Base-by-base conservation (phyloP, 1,284 basidiomycete species). In the Peniophora sp. region DNA sequence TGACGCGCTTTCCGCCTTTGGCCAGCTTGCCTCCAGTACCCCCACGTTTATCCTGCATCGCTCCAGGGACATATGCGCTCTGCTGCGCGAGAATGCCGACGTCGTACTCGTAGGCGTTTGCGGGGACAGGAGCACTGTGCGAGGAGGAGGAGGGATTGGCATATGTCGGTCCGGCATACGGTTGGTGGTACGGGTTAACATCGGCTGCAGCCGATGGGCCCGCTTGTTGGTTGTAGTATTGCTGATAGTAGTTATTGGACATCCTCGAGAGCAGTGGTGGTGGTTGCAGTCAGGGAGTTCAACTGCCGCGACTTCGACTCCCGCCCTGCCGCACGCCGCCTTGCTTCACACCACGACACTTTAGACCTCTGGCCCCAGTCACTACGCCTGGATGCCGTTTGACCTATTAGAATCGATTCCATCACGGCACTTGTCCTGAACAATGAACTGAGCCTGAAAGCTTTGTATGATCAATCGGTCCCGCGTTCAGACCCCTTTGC, bases 1-100 rank as follows among this genome's bases (percentile, higher is more conserved):
- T 99, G 47, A 85, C 87, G 46, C 97, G 76, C 69, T 95, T 97
- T 46, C 94, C 92, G 50, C 92, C 92, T 65, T 92, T 92, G 1
- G 87, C 86, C 47, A 88, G 71, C 64, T 89, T 91, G 2, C 88
- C 88, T 50, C 89, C 88, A 3, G 88, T 78, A 22, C 88, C 88
- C 32, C 88, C 88, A 46, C 85, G 80, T 63, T 90, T 91, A 60
- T 90, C 88, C 47, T 88, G 85, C 79, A 87, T 87, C 15, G 89
- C 88, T 18, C 89, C 89, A 15, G 88, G 88, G 24, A 92, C 89
- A 64, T 92, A 92, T 43, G 89, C 88, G 64, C 86, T 89, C 65
- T 91, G 88, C 62, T 92, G 88, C 5, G 88, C 88, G 43, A 91
- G 74, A 52, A 90, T 89, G 20, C 88, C 88, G 44, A 92, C 88